These are phyloP conservation scores for Xylaria sp. DNA, from an alignment of 2,329 filamentous ascomycete species.

Conservation along the genomic window DNA sequence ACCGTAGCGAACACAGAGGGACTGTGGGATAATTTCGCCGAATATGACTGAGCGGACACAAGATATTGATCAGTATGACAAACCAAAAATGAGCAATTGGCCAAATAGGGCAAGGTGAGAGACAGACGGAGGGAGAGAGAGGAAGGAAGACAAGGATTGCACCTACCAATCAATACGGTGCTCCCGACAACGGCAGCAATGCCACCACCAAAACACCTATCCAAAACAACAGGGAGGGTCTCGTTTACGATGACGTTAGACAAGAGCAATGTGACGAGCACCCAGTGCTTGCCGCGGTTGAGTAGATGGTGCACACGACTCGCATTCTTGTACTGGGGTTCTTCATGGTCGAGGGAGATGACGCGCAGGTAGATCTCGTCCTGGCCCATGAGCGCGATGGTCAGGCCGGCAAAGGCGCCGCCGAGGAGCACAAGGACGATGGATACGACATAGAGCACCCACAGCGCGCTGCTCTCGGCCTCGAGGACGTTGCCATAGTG, in stretches of 20 bases:
- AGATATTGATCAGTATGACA: slow-evolving; percentile 41
- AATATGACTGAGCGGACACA: slow-evolving; percentile 84
- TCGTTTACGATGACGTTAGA: slow-evolving; percentile 99
- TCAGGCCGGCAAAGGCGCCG: slow-evolving; percentile 93
- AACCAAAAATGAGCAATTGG: not conserved
- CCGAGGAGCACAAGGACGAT: slow-evolving; percentile 85
- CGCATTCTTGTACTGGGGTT: slow-evolving; percentile 87
- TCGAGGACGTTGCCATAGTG: slow-evolving; percentile 61
- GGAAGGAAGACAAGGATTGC: not conserved
- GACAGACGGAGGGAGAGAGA: not conserved
- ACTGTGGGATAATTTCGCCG: slow-evolving; percentile 95
- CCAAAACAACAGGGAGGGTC: slow-evolving; percentile 92
- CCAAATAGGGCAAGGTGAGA: not conserved
- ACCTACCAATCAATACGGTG: slow-evolving; percentile 89
- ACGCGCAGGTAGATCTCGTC: slow-evolving; percentile 98
- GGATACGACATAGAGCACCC: slow-evolving; percentile 84
- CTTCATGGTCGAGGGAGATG: slow-evolving; percentile 84
- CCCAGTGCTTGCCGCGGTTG: slow-evolving; percentile 95
- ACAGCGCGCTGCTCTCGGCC: slow-evolving; percentile 72
- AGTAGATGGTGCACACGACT: slow-evolving; percentile 82
- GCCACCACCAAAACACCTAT: slow-evolving; percentile 91
- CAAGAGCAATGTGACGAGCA: slow-evolving; percentile 90
- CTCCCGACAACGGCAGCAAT: slow-evolving; percentile 94
- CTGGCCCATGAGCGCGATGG: slow-evolving; percentile 80
- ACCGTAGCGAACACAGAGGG: slow-evolving; percentile 94